Base-by-base conservation (phyloP, 768 basidiomycete species). In the Paxillus involutus region DNA sequence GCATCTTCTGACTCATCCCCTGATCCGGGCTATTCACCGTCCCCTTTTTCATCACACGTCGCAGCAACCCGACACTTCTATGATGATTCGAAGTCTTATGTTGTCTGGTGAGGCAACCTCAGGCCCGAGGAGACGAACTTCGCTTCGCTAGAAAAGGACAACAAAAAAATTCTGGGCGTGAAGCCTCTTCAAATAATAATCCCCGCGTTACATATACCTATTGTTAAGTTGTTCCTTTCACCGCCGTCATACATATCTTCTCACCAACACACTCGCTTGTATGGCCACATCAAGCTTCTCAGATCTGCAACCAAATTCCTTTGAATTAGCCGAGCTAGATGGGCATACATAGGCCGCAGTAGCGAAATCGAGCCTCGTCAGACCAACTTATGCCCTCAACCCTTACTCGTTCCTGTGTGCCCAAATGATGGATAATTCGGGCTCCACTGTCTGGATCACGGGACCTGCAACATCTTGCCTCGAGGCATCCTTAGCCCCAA, bases 371-470 rank as follows among this genome's bases (percentile, higher is more conserved):
- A 24, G 44, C 44, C 26, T 26, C 26, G 29, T 45, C 44, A n/a
- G 47, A 35, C 40, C 54, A 55, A 11, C 42, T 52, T 24, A 43
- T 41, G 44, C 63, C 66, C 66, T 57, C 30, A 41, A 40, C 65
- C 65, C 65, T 68, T 43, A 14, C 42, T 42, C 17, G 61, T 65
- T 65, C 66, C 63, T 68, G 61, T 58, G 56, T 24, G n/a, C 36
- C n/a, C 42, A 16, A 29, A 44, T 44, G 13, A 37, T 39, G 49
- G n/a, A 52, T 53, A 54, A 52, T 51, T 52, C 42, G 52, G 42
- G 13, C 30, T 41, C 13, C 40, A 47, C 24, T 26, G 40, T 41
- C 41, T 26, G 40, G 49, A 53, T 69, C 66, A 67, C 64, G 62
- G 60, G 66, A 64, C 64, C 47, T 55, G 43, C 33, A 47, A 37